These are phyloP conservation scores for Yamadazyma phyllophila DNA, from an alignment of 805 yeast genomes.

Conservation along the genomic window DNA sequence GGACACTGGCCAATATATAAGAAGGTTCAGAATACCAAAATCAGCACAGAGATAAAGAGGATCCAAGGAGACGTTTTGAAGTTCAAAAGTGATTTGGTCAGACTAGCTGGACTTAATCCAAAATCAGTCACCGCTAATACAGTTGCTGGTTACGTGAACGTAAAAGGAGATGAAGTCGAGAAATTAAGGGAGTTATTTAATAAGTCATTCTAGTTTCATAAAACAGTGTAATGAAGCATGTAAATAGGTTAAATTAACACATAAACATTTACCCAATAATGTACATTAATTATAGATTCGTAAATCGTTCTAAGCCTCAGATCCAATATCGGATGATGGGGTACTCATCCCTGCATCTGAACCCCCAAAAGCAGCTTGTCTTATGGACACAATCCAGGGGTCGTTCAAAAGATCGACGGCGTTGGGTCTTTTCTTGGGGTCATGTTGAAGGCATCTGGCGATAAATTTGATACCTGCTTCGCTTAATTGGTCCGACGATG, in stretches of 20 bases:
- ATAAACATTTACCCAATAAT: neutral
- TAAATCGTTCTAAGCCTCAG: slow-evolving; percentile 2
- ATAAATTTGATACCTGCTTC: slow-evolving; percentile 70
- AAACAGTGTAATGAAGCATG: slow-evolving; percentile 1
- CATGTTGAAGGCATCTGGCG: slow-evolving; percentile 73
- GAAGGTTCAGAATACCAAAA: slow-evolving; percentile 60
- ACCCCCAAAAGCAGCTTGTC: slow-evolving; percentile 63
- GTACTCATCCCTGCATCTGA: slow-evolving; percentile 31
- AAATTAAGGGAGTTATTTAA: slow-evolving; percentile 29
- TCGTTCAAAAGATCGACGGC: slow-evolving; percentile 84
- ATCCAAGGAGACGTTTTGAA: slow-evolving; percentile 66
- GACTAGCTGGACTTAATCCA: slow-evolving; percentile 47
- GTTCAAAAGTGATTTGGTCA: slow-evolving; percentile 64
- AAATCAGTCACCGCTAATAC: slow-evolving; percentile 32
- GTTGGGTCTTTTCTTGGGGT: slow-evolving; percentile 74
- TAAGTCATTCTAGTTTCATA: slow-evolving; percentile 5
- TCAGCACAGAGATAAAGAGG: slow-evolving; percentile 71
- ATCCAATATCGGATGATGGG: slow-evolving; percentile 31
- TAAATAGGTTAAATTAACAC: slow-evolving; percentile 10
- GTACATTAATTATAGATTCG: neutral
- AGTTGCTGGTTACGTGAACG: slow-evolving; percentile 34
- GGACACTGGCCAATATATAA: slow-evolving; percentile 83
- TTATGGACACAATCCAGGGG: slow-evolving; percentile 81
- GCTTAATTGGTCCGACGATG: slow-evolving; percentile 74
- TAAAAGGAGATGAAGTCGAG: slow-evolving; percentile 39